phyloP scores from a whole-genome alignment of 345 rosid species.

The Gossypium herbaceum region DNA sequence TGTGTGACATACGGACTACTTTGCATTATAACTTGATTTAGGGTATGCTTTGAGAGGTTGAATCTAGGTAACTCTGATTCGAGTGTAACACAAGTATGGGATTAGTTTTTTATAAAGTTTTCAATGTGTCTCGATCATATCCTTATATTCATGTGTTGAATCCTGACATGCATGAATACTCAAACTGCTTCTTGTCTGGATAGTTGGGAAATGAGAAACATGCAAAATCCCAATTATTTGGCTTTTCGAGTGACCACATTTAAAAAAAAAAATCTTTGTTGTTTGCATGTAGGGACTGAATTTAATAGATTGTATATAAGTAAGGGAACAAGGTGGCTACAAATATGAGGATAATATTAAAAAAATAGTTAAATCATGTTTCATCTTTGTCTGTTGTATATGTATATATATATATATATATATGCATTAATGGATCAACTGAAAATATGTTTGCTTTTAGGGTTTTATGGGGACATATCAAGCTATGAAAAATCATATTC shows the following conservation, averaged over 20 bases:
- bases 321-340: slow-evolving; percentile 8
- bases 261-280: neutral
- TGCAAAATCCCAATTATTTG: neutral
- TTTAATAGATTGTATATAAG: neutral
- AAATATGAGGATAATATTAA: neutral
- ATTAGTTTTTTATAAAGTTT: too few relatives aligned
- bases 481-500: too few relatives aligned
- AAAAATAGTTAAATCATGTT: neutral
- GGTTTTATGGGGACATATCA: neutral
- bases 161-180: neutral
- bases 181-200: neutral
- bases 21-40: too few relatives aligned
- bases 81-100: too few relatives aligned
- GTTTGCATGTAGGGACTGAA: slow-evolving; percentile 5
- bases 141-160: too few relatives aligned
- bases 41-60: too few relatives aligned
- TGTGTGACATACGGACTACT: too few relatives aligned
- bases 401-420: neutral
- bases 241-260: neutral
- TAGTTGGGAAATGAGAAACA: neutral
- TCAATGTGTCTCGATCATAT: too few relatives aligned
- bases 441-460: neutral
- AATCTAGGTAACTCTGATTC: too few relatives aligned
- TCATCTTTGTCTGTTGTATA: neutral
- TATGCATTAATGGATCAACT: neutral